A percentile compares a stretch with the other conserved stretches of the same genome.
Evolutionary conservation across 2,329 filamentous ascomycete species (phyloP).

Genomic region (Chrysoporthe deuterocubensis): DNA sequence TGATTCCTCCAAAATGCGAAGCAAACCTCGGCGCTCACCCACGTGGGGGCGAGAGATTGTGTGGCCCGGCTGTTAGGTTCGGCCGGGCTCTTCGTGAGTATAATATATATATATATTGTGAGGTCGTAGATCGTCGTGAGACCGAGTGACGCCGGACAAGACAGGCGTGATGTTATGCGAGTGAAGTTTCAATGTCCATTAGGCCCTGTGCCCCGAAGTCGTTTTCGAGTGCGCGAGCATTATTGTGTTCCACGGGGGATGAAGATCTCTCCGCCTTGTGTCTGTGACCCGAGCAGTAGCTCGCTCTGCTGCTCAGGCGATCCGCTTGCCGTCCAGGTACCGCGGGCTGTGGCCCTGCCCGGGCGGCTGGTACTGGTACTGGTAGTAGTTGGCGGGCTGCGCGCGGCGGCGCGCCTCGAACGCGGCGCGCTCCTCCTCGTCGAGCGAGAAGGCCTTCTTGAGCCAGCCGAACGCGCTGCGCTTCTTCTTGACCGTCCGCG

Average conservation of each 20-base stretch:
- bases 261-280: neutral
- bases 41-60: neutral
- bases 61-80: neutral
- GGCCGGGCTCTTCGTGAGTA: neutral
- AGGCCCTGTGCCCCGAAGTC: neutral
- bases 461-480: conserved; percentile 70
- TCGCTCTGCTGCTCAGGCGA: conserved; percentile 31
- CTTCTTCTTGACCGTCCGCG: conserved; percentile 63
- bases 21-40: neutral
- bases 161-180: neutral
- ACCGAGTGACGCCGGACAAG: neutral
- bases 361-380: conserved; percentile 39
- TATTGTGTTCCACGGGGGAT: neutral
- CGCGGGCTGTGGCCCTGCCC: conserved; percentile 50
- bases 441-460: conserved; percentile 69
- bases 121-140: neutral
- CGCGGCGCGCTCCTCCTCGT: conserved; percentile 64
- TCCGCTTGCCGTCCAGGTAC: conserved; percentile 60
- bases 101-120: neutral
- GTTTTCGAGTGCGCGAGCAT: no score
- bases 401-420: conserved; percentile 61
- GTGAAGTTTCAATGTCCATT: neutral
- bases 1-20: neutral
- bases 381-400: conserved; percentile 51
- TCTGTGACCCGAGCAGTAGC: no score